Percentiles rank a stretch among this genome's conserved stretches.
phyloP scores from a whole-genome alignment of 2,329 filamentous ascomycete species.

The Zymoseptoria tritici region DNA sequence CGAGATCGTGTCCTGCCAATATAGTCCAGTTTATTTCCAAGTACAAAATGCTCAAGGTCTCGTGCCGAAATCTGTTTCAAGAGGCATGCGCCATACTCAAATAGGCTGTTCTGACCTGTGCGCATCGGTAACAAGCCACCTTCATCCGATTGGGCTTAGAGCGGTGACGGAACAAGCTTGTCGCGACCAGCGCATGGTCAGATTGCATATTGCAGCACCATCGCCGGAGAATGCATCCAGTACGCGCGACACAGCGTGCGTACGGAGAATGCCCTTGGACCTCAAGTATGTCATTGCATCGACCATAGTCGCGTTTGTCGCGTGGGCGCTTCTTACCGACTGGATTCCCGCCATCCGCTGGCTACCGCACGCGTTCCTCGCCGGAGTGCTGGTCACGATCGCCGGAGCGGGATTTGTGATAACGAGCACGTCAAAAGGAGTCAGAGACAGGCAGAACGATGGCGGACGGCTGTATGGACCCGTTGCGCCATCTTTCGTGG shows the following conservation, averaged over 20 bases:
- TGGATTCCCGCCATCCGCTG: constrained; percentile 79
- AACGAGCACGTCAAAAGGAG: constrained; percentile 53
- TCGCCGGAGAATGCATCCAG: constrained; percentile 11
- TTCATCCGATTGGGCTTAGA: neutral
- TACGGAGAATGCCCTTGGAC: constrained; percentile 55
- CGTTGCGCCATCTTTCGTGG: constrained; percentile 20
- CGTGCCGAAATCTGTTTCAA: neutral
- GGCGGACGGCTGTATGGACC: constrained; percentile 13
- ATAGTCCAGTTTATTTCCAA: neutral
- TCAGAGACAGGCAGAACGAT: constrained; percentile 27
- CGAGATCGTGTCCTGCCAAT: neutral
- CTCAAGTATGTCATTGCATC: constrained; percentile 64
- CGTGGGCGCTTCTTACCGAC: constrained; percentile 79
- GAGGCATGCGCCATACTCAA: neutral
- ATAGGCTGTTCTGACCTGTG: neutral
- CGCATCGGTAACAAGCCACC: neutral
- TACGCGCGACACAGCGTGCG: constrained; percentile 9
- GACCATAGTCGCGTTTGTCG: constrained; percentile 64
- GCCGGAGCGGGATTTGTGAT: constrained; percentile 52
- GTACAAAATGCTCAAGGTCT: neutral
- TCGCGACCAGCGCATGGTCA: neutral
- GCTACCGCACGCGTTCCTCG: constrained; percentile 73
- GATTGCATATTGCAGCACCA: neutral
- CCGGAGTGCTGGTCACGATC: constrained; percentile 54
- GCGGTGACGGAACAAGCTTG: neutral